Base-by-base conservation (phyloP, 2,329 filamentous ascomycete species). In the Aspergillus bombycis region DNA sequence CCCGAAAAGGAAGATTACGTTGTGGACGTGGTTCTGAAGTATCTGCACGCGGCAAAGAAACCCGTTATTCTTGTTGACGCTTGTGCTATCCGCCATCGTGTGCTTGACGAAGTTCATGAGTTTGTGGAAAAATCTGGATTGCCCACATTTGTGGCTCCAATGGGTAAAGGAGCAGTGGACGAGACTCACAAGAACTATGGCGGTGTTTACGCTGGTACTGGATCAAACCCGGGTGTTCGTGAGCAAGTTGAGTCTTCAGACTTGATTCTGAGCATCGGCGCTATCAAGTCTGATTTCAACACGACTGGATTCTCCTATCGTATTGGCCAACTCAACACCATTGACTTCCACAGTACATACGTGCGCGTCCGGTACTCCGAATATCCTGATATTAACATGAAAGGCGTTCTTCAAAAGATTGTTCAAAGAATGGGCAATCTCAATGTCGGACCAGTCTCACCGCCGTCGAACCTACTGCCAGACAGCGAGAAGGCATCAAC, bases 91-190 rank as follows among this genome's bases (percentile, higher is more conserved):
- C 88, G 92, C 38, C 91, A 95, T 73, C 84, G 89, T 48, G 90
- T 91, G 19, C 77, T 94, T 1, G 77, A 87, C 1, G 92, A 95
- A 76, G 88, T 93, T 21, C 88, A 91, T 69, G 85, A 86, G 9
- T 82, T 97, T 19, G 81, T 96, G 58, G 83, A 89, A 64, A 91
- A 89, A 77, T 91, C 91, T 1, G 83, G 87, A 4, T 81, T 96
- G 9, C 93, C 93, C 5, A 90, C 91, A 0, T 96, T 95, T 70
- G 91, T 94, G n/a, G 91, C 92, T 0, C 92, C 93, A 2, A 96
- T 96, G 91, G 93, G 93, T 54, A 96, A 96, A 80, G 87, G 92
- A 21, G 91, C 91, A 23, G 86, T 97, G 54, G 86, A 95, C 71
- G 93, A 97, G 77, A 86, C 85, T 2, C 84, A 91, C 54, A 81